Evolutionary conservation across 1,284 basidiomycete genomes (phyloP).

Genomic region (Cryptococcus sp.): DNA sequence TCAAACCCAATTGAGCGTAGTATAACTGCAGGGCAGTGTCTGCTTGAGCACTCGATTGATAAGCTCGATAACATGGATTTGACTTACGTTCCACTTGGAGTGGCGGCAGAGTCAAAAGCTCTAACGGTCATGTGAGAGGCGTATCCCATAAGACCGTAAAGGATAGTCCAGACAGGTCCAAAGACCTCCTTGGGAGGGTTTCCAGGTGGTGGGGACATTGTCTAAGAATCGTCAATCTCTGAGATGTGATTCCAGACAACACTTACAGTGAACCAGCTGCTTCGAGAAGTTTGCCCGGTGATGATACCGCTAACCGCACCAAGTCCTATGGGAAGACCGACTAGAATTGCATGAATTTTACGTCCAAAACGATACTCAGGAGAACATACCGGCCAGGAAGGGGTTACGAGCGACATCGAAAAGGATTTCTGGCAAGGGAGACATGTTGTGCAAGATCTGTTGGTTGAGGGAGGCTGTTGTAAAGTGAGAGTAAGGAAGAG

Average conservation of each 20-base stretch:
- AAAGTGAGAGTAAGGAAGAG: background rate
- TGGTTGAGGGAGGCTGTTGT: background rate
- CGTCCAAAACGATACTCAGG: background rate
- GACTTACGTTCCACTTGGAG: constrained; percentile 50
- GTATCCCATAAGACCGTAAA: constrained; percentile 61
- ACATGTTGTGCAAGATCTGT: constrained; percentile 26
- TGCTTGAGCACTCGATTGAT: constrained; percentile 49
- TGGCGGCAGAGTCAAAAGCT: constrained; percentile 54
- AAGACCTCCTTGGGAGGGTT: constrained; percentile 55
- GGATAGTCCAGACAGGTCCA: constrained; percentile 50
- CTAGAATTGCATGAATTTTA: constrained; percentile 6
- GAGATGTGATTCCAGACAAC: background rate
- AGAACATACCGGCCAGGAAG: constrained; percentile 51
- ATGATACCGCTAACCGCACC: constrained; percentile 56
- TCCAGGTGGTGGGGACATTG: constrained; percentile 35
- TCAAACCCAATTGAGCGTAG: constrained; percentile 65
- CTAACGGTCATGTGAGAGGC: constrained; percentile 64
- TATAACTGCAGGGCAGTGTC: constrained; percentile 60
- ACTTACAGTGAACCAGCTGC: constrained; percentile 60
- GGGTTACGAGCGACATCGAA: constrained; percentile 59
- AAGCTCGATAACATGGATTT: background rate
- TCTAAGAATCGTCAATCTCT: constrained; percentile 6
- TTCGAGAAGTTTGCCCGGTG: constrained; percentile 49
- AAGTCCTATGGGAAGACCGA: constrained; percentile 60
- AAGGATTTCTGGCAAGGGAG: constrained; percentile 50